Evolutionary conservation across 805 yeast genomes (phyloP), one percentile per base, ranked within the genome.

Genomic region (Teunomyces cretensis): DNA sequence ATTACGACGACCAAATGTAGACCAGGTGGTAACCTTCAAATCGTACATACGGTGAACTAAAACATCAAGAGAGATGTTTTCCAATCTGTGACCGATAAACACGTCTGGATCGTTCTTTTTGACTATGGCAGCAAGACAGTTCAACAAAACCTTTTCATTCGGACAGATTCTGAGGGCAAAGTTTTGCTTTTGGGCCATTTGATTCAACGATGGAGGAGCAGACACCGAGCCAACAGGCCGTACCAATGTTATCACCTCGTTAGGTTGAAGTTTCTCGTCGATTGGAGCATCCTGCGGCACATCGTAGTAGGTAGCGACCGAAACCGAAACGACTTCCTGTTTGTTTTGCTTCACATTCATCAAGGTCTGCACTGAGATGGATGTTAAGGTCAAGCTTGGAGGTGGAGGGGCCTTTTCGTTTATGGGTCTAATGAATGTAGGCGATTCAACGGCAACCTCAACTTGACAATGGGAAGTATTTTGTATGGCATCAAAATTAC

Each of bases 41-140:
- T 85, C 92, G 55, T 80, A 74, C 81, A 91, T 79, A 55, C 98
- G 77, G 52, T 87, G 95, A 41, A 88, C 76, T 49, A 94, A 68
- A 13, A 91, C 84, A 58, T 86, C 95, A 36, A 94, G 64, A 9
- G 90, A 83, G 9, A 88, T 77, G 51, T 79, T 80, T 51, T 92
- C 97, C 48, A 94, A 68, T 51, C 85, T 75, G 61, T 94, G 98
- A 26, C 99, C 99, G 32, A 92, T 61, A 43, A 89, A 79, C 2
- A 90, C 84, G 69, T 94, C 99, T 0, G 98, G 97, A 64, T 94
- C 99, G n/a, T 78, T 69, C 33, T 68, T 68, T 53, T 82, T 84
- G 39, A 92, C 67, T 58, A 81, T 64, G 0, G 88, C 92, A 43
- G 90, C 74, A 40, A 94, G 77, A 62, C 88, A 85, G 48, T 81